These are phyloP conservation scores for Sarocladiaceae sp. DNA, from an alignment of 2,329 filamentous ascomycete genomes.

Conservation along the genomic window DNA sequence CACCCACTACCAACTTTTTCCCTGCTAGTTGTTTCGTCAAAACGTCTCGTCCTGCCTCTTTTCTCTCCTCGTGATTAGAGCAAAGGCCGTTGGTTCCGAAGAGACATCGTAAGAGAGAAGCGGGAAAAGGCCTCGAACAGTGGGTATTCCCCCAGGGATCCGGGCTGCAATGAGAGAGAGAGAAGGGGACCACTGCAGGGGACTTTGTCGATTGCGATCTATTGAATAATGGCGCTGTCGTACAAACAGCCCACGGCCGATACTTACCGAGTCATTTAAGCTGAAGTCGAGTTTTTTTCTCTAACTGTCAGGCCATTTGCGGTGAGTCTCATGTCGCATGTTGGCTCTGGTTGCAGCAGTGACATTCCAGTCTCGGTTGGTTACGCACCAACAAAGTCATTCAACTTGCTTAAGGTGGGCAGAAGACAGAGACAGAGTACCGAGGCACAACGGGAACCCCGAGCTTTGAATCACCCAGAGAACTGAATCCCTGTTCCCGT, in stretches of 20 bases:
- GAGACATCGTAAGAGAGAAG: background rate
- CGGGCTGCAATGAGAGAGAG: too few species aligned
- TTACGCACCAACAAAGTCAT: background rate
- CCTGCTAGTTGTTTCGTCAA: too few species aligned
- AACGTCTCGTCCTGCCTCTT: background rate
- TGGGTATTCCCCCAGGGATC: background rate
- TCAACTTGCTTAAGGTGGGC: too few species aligned
- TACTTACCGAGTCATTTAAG: background rate
- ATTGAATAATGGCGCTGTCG: background rate
- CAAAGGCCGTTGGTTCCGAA: background rate
- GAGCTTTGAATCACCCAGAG: too few species aligned
- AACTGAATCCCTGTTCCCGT: background rate
- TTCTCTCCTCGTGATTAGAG: background rate
- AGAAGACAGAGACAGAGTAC: too few species aligned
- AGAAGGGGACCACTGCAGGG: background rate
- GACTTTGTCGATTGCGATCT: background rate
- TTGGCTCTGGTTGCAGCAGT: background rate
- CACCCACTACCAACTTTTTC: background rate
- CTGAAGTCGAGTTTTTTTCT: too few species aligned
- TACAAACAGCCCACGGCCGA: background rate
- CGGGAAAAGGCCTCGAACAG: conserved; percentile 1
- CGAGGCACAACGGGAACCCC: too few species aligned
- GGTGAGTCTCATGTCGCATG: too few species aligned
- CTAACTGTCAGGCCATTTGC: too few species aligned
- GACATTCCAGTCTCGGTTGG: background rate